Evolutionary conservation across 805 yeast species (phyloP).

Genomic region (Brettanomyces anomalus): DNA sequence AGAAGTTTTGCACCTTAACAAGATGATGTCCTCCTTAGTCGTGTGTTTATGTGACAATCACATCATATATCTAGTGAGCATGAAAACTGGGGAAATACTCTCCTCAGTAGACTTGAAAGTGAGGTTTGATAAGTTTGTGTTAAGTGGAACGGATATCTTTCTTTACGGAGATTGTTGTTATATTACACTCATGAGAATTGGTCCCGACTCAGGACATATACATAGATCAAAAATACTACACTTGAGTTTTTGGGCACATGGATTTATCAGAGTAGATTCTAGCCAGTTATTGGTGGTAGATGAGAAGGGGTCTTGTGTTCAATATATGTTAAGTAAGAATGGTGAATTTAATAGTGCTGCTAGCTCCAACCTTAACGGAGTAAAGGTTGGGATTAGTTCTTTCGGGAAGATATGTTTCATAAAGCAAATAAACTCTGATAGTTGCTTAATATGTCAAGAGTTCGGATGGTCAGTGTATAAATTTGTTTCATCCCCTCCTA

Average conservation of each 20-base stretch:
- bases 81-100: background rate
- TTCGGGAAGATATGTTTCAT: constrained; percentile 17
- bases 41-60: too few relatives aligned
- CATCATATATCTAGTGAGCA: too few relatives aligned
- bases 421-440: constrained; percentile 3
- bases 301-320: background rate
- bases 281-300: constrained; percentile 8
- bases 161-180: constrained; percentile 1
- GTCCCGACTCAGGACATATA: background rate
- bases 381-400: constrained; percentile 10
- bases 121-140: background rate
- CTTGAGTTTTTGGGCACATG: constrained; percentile 18
- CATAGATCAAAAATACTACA: constrained; percentile 6
- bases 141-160: background rate
- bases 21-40: too few relatives aligned
- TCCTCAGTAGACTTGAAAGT: background rate
- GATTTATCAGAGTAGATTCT: constrained; percentile 13
- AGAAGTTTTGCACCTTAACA: too few relatives aligned
- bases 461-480: constrained; percentile 24
- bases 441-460: constrained; percentile 20
- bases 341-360: background rate
- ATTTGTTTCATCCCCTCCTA: constrained; percentile 1
- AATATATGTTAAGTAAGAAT: background rate
- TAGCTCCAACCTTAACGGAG: background rate
- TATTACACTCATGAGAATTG: background rate